These are phyloP conservation scores for Sporisorium graminicola DNA, from an alignment of 1,284 basidiomycete species.

Conservation along the genomic window DNA sequence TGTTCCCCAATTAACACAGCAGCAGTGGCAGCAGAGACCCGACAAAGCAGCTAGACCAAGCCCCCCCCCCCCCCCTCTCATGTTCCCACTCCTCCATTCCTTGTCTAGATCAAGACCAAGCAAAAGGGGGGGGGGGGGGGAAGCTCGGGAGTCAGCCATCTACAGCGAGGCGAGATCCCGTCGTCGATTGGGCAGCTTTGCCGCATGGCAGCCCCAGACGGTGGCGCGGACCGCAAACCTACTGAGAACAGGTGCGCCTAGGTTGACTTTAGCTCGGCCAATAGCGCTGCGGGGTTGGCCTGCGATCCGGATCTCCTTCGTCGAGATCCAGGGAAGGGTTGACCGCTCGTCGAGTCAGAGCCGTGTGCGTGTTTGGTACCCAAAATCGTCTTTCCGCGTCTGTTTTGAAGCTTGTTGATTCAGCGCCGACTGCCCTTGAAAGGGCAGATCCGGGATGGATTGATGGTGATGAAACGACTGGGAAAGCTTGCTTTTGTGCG, in stretches of 20 bases:
- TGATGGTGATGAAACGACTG: slow-evolving; percentile 40
- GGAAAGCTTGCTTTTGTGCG: slow-evolving; percentile 44
- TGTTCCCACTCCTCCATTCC: slow-evolving; percentile 4
- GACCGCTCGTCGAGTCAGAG: slow-evolving; percentile 55
- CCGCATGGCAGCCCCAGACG: slow-evolving; percentile 32
- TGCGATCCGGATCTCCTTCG: slow-evolving; percentile 54
- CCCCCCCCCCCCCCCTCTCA: slow-evolving; percentile 13
- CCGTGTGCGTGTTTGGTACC: slow-evolving; percentile 52
- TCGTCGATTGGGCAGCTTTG: slow-evolving; percentile 43
- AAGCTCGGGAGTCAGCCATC: slow-evolving; percentile 42
- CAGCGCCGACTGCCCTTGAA: slow-evolving; percentile 8
- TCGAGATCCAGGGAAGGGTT: slow-evolving; percentile 52
- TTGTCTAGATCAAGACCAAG: slow-evolving; percentile 33
- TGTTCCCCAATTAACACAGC: slow-evolving; percentile 3
- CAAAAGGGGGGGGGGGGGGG: slow-evolving; percentile 14
- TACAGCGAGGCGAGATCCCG: slow-evolving; percentile 57
- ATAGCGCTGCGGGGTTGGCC: slow-evolving; percentile 44
- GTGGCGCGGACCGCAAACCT: slow-evolving; percentile 52
- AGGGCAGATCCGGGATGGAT: slow-evolving; percentile 9
- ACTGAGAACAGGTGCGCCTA: slow-evolving; percentile 40
- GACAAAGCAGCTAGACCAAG: slow-evolving; percentile 32
- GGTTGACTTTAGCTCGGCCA: background rate
- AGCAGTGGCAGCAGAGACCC: slow-evolving; percentile 36
- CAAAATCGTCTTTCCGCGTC: slow-evolving; percentile 38
- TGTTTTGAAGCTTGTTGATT: slow-evolving; percentile 43